Evolutionary conservation across 768 basidiomycete genomes (phyloP), one percentile per base, ranked within the genome.

Genomic region (Multifurca ochricompacta): DNA sequence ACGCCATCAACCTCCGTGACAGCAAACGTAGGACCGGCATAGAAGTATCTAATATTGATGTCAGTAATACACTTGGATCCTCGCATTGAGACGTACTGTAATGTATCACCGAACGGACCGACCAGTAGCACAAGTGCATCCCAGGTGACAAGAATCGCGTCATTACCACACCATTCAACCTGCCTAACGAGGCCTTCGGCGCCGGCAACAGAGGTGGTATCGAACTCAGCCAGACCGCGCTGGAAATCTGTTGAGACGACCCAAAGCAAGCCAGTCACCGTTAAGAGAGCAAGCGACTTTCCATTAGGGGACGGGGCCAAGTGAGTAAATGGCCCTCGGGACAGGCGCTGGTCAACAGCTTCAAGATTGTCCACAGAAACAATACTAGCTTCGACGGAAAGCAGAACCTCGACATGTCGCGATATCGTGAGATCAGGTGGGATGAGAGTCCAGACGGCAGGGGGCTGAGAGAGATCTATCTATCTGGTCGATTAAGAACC

Each of bases 171-270:
- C 96, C 96, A 99, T 64, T 87, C 87, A 0, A 92, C 83, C 60
- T 86, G 85, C 32, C 74, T 73, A 3, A 89, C 76, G 3, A 73
- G 67, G 2, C 83, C 85, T 18, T 81, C 75, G 0, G 76, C 79
- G 6, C 74, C 79, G 55, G 71, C 64, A 28, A 79, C 76, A 25
- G 71, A 73, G 7, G 67, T 74, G 2, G 87, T 87, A 53, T 92
- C 82, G 60, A 90, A 92, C 65, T 96, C 94, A 3, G 91, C 88
- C 61, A 95, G 77, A 63, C 78, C 88, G 37, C 90, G 79, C 59
- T 89, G 85, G 65, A 98, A 97, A 68, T 97, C 91, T 11, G 84
- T 79, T 11, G 94, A 95, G n/a, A 97, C 90, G 32, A 97, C 94
- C 87, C 89, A 91, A 27, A 97, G 78, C 4, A 79, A 71, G 6